A percentile compares a stretch with the other conserved stretches of the same genome.
phyloP scores from a whole-genome alignment of 306 rosid species.

The Phaseolus lunatus region DNA sequence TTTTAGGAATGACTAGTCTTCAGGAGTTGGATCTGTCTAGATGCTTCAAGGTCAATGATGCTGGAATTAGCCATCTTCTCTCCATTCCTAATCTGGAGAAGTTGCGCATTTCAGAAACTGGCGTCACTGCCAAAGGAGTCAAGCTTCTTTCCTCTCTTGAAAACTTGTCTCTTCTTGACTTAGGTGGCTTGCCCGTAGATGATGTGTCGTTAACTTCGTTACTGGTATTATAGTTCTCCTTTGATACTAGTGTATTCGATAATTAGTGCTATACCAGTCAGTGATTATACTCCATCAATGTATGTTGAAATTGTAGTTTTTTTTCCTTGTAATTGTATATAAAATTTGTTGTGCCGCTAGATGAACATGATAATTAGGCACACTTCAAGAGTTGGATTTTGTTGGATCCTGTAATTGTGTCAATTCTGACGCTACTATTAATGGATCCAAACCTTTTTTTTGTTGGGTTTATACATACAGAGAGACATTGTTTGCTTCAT shows the following conservation, averaged over 20 bases:
- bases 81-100: constrained; percentile 68
- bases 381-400: neutral
- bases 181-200: constrained; percentile 91
- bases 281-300: neutral
- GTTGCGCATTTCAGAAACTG: constrained; percentile 72
- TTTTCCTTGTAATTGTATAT: neutral
- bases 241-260: neutral
- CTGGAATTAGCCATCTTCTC: constrained; percentile 69
- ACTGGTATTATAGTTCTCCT: constrained; percentile 53
- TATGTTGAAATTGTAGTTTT: neutral
- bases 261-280: neutral
- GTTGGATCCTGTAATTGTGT: constrained; percentile 9
- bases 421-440: neutral
- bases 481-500: neutral
- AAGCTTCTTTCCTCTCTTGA: constrained; percentile 68
- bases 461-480: neutral
- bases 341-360: neutral
- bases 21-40: constrained; percentile 81
- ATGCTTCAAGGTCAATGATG: constrained; percentile 78
- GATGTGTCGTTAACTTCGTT: constrained; percentile 65
- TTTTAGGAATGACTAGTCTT: constrained; percentile 67
- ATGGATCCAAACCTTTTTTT: neutral
- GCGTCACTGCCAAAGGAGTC: constrained; percentile 70
- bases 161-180: constrained; percentile 71
- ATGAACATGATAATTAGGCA: neutral